Percentiles rank a stretch among this genome's conserved stretches.
Conservation (phyloP, 129 eudicot genomes). For the Escallonia rubra region DNA sequence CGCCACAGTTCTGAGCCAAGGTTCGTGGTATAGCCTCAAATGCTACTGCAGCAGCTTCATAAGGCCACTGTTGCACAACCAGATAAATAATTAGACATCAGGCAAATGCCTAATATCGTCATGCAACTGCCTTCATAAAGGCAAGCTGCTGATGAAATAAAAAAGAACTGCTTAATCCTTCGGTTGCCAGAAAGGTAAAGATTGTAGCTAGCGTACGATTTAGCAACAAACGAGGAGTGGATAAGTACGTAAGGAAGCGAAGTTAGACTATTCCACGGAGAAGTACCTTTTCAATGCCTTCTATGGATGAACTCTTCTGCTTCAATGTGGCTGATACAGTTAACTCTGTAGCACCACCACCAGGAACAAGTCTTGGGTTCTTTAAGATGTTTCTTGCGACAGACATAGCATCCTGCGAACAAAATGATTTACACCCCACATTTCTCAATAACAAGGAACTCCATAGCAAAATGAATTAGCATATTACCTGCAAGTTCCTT, state of each 20-base stretch:
- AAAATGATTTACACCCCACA: neutral
- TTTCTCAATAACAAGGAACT: neutral
- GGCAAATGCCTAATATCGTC: neutral
- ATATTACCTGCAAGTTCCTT: constrained; percentile 53
- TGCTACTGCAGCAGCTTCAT: constrained; percentile 64
- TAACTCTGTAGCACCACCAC: constrained; percentile 89
- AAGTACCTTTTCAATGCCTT: constrained; percentile 50
- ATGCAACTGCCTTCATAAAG: too few species aligned
- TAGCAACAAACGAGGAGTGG: too few species aligned
- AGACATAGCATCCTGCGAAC: constrained; percentile 81
- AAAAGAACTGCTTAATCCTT: too few species aligned
- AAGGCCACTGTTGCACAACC: constrained; percentile 41
- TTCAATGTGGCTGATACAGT: constrained; percentile 54
- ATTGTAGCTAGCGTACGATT: too few species aligned
- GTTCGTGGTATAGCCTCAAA: constrained; percentile 59
- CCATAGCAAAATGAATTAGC: neutral
- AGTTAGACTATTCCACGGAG: too few species aligned
- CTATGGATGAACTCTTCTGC: constrained; percentile 53
- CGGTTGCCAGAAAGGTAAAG: too few species aligned
- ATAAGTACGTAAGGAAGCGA: too few species aligned
- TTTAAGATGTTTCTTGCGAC: constrained; percentile 87
- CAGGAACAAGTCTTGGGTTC: constrained; percentile 95
- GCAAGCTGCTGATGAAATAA: too few species aligned
- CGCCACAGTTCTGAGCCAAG: constrained; percentile 58
- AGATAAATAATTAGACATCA: neutral